Percentiles rank a stretch among this genome's conserved stretches.
These are phyloP conservation scores for Fragosphaeria purpurea DNA, from an alignment of 2,329 filamentous ascomycete genomes.

Conservation along the genomic window DNA sequence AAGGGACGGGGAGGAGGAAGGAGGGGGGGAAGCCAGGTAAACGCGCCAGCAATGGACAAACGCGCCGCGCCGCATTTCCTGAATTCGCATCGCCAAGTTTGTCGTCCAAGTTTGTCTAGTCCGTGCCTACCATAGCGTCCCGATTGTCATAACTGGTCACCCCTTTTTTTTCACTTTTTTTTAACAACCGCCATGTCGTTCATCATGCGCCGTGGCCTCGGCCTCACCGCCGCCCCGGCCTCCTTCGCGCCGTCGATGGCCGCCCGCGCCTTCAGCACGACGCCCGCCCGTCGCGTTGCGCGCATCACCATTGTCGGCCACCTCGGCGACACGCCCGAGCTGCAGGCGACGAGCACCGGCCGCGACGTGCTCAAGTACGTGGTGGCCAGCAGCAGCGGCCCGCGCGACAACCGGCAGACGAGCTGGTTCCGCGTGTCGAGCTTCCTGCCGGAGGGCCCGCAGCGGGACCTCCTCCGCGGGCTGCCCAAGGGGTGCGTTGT, in stretches of 20 bases:
- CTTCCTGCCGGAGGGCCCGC: constrained; percentile 58
- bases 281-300: constrained; percentile 55
- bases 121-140: too few relatives aligned
- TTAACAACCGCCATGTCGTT: constrained; percentile 12
- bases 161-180: too few relatives aligned
- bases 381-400: constrained; percentile 59
- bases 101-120: too few relatives aligned
- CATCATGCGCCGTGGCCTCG: constrained; percentile 14
- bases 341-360: constrained; percentile 58
- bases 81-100: too few relatives aligned
- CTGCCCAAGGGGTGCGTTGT: constrained; percentile 74
- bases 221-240: constrained; percentile 32
- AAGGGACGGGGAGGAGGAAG: too few relatives aligned
- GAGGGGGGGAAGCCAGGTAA: too few relatives aligned
- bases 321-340: constrained; percentile 69
- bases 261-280: constrained; percentile 66
- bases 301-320: constrained; percentile 82
- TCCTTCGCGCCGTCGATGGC: constrained; percentile 22
- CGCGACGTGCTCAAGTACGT: constrained; percentile 68
- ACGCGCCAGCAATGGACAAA: too few relatives aligned
- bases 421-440: constrained; percentile 77
- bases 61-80: too few relatives aligned
- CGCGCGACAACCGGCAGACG: constrained; percentile 59
- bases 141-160: too few relatives aligned
- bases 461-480: constrained; percentile 60